Conservation (phyloP, 208 protist species). For the Trypanosoma conorhini region DNA sequence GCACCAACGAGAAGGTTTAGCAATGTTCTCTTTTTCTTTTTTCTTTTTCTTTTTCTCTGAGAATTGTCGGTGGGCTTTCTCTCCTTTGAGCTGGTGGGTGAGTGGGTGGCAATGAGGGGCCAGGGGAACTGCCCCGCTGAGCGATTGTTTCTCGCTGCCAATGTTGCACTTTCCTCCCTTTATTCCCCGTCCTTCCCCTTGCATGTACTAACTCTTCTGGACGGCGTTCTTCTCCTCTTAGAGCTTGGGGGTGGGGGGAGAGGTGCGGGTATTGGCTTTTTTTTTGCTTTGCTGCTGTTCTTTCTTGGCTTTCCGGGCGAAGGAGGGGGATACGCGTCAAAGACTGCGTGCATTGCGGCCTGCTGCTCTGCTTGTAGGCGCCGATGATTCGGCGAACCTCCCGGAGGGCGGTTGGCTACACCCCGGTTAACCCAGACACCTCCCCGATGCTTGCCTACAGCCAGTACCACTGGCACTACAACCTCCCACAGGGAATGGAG, state of each 20-base stretch:
- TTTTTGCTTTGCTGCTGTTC: constrained; percentile 20
- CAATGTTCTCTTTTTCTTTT: constrained; percentile 13
- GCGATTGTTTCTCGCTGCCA: not conserved
- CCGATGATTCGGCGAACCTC: constrained; percentile 57
- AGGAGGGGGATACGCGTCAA: not conserved
- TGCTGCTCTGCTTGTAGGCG: constrained; percentile 11
- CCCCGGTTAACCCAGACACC: constrained; percentile 83
- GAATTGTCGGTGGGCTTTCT: not conserved
- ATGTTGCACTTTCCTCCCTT: not conserved
- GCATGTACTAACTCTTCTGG: constrained; percentile 3
- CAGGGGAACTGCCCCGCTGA: not conserved
- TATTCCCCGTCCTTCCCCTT: not conserved
- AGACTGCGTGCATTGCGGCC: not conserved
- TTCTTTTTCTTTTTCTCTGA: not conserved
- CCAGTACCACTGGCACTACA: constrained; percentile 92
- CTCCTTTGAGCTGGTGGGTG: not conserved
- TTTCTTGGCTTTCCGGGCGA: not conserved
- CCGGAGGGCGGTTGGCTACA: constrained; percentile 62
- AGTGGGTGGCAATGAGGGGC: not conserved
- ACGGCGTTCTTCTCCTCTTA: constrained; percentile 4
- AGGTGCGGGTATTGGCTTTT: no score
- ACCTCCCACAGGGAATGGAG: constrained; percentile 87
- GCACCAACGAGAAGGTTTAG: not conserved
- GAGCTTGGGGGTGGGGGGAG: no score
- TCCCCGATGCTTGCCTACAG: constrained; percentile 89